These are phyloP conservation scores for Thermochaetoides thermophila DNA, from an alignment of 495 filamentous ascomycete species.

Conservation along the genomic window DNA sequence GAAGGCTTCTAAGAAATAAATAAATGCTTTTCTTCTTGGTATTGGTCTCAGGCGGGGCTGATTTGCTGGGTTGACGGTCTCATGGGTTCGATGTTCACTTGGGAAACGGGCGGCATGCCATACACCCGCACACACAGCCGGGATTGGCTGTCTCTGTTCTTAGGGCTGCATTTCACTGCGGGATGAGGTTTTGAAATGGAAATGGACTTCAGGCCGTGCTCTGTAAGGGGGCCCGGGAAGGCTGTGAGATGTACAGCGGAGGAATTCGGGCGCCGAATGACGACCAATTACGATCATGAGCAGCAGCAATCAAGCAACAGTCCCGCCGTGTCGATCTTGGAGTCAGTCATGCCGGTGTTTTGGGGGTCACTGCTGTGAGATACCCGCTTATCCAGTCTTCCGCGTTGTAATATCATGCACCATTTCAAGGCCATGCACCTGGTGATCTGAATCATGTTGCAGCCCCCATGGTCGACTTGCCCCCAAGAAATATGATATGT, in stretches of 20 bases:
- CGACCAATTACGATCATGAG: conserved; percentile 4
- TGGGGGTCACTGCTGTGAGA: too few relatives aligned
- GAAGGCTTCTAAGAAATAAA: conserved; percentile 75
- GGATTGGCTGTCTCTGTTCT: conserved; percentile 28
- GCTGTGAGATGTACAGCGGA: conserved; percentile 3
- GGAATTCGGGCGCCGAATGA: conserved; percentile 8
- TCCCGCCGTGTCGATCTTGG: too few relatives aligned
- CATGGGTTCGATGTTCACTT: conserved; percentile 38
- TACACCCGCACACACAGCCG: conserved; percentile 26
- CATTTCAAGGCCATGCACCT: too few relatives aligned
- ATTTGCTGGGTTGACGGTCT: conserved; percentile 25
- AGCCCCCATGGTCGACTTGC: too few relatives aligned
- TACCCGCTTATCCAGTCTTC: too few relatives aligned
- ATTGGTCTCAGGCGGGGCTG: conserved; percentile 12
- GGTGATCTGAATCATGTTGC: too few relatives aligned
- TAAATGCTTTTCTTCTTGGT: conserved; percentile 13
- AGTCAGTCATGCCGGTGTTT: too few relatives aligned
- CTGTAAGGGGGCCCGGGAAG: conserved; percentile 1
- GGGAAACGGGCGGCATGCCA: conserved; percentile 34
- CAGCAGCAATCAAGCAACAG: conserved; percentile 5
- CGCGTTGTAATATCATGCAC: too few relatives aligned
- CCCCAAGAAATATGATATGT: background rate
- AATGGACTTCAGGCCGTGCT: conserved; percentile 23
- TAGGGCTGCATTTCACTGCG: conserved; percentile 33
- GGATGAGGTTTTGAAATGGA: conserved; percentile 25